These are phyloP conservation scores for Herpetomonas muscarum DNA, from an alignment of 208 protist species.

Conservation along the genomic window DNA sequence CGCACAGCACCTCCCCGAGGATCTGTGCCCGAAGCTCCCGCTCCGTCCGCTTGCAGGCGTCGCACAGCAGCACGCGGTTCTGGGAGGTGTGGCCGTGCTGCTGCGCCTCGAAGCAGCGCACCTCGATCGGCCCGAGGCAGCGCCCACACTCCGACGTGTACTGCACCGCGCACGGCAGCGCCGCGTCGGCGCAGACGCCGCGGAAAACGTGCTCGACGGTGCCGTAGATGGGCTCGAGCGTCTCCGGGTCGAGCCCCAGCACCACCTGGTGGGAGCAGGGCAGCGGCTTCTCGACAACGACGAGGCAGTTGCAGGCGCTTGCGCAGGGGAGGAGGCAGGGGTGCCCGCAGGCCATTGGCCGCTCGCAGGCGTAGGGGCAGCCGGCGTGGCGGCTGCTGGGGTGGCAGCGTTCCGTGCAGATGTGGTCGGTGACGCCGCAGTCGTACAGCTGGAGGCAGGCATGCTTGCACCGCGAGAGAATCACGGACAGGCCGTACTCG, in stretches of 20 bases:
- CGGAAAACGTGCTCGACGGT: conserved; percentile 74
- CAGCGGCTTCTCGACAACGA: conserved; percentile 59
- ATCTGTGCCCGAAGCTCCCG: conserved; percentile 66
- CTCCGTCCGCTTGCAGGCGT: conserved; percentile 55
- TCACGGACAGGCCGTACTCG: conserved; percentile 42
- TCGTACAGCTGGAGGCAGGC: conserved; percentile 55
- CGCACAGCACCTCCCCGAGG: conserved; percentile 60
- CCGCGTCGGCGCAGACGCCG: conserved; percentile 64
- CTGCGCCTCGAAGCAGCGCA: conserved; percentile 63
- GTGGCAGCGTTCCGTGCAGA: conserved; percentile 68
- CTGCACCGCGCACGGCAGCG: conserved; percentile 67
- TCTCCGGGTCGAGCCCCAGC: conserved; percentile 61
- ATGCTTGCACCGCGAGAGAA: conserved; percentile 44
- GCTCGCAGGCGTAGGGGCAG: conserved; percentile 64
- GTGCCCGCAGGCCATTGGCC: conserved; percentile 66
- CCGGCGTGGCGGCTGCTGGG: conserved; percentile 26
- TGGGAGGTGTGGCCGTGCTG: conserved; percentile 45
- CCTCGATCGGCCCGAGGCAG: conserved; percentile 56
- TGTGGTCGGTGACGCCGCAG: conserved; percentile 51
- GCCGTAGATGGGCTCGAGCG: conserved; percentile 65
- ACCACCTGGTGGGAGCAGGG: conserved; percentile 64
- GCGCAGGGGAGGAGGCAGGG: conserved; percentile 58
- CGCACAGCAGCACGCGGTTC: conserved; percentile 59
- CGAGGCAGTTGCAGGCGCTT: conserved; percentile 74
- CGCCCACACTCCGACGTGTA: conserved; percentile 74